Conservation (phyloP, 2,329 filamentous ascomycete genomes). For the Phyllosticta capitalensis region DNA sequence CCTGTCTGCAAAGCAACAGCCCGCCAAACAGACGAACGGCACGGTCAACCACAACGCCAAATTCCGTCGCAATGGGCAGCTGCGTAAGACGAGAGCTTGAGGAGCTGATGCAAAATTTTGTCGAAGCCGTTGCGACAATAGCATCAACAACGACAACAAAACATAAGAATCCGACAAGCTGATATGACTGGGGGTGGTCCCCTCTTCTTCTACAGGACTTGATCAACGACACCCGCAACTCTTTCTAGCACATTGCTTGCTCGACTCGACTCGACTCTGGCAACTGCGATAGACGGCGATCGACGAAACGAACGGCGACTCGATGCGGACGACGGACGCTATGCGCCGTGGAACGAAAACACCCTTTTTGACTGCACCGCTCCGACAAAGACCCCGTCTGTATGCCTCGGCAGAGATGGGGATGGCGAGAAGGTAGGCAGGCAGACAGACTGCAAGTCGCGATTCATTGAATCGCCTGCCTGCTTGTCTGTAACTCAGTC, state of each 20-base stretch:
- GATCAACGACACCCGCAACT: not conserved
- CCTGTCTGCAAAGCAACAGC: not conserved
- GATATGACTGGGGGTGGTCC: not conserved
- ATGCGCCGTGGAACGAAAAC: not conserved
- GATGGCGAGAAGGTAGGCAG: no score
- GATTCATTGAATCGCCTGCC: no score
- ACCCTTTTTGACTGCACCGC: not conserved
- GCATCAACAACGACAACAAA: not conserved
- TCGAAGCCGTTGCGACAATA: not conserved
- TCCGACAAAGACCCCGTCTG: not conserved
- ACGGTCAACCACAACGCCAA: not conserved
- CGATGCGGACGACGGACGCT: not conserved
- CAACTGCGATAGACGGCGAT: not conserved
- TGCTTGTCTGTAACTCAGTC: no score
- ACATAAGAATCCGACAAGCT: not conserved
- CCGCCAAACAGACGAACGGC: not conserved
- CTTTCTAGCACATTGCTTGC: not conserved
- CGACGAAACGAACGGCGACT: not conserved
- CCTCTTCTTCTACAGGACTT: conserved; percentile 1
- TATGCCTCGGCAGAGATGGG: no score
- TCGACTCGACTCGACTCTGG: not conserved
- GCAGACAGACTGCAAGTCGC: no score
- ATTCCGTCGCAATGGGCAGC: conserved; percentile 5
- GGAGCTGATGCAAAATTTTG: not conserved
- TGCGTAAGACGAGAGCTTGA: not conserved